These are phyloP conservation scores for Beauveria varroae DNA, from an alignment of 2,329 filamentous ascomycete species.

Conservation along the genomic window DNA sequence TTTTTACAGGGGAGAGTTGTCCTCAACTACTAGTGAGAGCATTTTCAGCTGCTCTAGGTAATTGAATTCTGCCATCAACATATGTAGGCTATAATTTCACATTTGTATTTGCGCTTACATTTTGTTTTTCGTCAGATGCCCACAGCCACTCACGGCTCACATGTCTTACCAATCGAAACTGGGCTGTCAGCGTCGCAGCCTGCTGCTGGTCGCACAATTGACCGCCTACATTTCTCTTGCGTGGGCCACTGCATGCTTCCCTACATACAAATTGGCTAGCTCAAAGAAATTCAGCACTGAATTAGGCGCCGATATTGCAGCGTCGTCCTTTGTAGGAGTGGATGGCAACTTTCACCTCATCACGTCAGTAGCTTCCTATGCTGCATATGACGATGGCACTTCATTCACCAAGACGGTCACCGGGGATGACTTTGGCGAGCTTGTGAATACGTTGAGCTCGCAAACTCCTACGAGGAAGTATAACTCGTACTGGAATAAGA, in stretches of 20 bases:
- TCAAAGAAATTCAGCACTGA: neutral
- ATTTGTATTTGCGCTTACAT: neutral
- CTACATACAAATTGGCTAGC: neutral
- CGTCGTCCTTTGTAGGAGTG: neutral
- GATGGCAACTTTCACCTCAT: neutral
- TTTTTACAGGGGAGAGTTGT: too few relatives aligned
- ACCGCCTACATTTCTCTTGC: neutral
- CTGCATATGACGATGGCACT: neutral
- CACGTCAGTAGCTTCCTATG: neutral
- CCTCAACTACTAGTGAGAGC: neutral
- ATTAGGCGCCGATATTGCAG: neutral
- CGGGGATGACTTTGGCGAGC: neutral
- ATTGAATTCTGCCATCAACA: neutral
- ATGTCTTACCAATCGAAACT: neutral
- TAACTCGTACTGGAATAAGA: neutral
- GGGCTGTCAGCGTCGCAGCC: too few relatives aligned
- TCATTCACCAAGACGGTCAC: neutral
- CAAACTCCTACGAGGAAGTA: neutral
- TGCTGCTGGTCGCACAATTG: neutral
- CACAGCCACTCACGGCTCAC: neutral
- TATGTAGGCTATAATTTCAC: neutral
- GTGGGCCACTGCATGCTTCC: neutral
- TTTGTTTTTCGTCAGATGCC: neutral
- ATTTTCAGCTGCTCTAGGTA: neutral
- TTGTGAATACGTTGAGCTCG: neutral